phyloP scores from a whole-genome alignment of 768 basidiomycete species.

The Mycena alexandri region DNA sequence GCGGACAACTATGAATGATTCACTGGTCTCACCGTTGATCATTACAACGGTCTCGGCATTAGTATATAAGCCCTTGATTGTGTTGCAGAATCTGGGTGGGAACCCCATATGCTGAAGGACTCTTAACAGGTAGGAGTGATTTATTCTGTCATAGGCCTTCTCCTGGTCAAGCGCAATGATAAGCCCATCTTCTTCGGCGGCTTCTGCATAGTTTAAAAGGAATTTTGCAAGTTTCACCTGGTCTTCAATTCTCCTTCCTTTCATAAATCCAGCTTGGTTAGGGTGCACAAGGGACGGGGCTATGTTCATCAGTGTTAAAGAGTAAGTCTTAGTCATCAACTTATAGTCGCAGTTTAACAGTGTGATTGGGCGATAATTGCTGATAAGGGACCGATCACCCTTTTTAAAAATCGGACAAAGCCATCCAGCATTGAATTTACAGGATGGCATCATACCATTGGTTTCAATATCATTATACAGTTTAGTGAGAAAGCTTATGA shows the following conservation, averaged over 20 bases:
- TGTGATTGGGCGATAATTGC: conserved; percentile 12
- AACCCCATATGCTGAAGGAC: too few relatives aligned
- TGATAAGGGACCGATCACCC: conserved; percentile 2
- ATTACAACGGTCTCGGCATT: conserved; percentile 10
- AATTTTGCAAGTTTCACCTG: too few relatives aligned
- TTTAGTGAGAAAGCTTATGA: neutral
- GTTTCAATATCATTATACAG: conserved; percentile 2
- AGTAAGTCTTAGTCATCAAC: conserved; percentile 11
- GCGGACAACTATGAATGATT: too few relatives aligned
- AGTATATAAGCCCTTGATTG: conserved; percentile 6
- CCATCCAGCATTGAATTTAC: conserved; percentile 1
- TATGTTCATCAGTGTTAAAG: neutral
- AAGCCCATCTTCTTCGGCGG: too few relatives aligned
- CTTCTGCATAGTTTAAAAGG: too few relatives aligned
- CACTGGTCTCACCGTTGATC: conserved; percentile 1
- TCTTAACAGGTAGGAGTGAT: too few relatives aligned
- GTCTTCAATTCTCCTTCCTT: too few relatives aligned
- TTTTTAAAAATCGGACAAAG: neutral
- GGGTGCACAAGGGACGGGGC: neutral
- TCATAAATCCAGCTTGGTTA: conserved; percentile 4
- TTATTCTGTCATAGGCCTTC: too few relatives aligned
- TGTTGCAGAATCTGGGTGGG: neutral
- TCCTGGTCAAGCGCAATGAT: too few relatives aligned
- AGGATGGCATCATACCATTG: neutral
- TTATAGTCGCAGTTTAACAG: too few relatives aligned